Evolutionary conservation across 305 asterid species (phyloP), one percentile per base, ranked within the genome.

Genomic region (Striga hermonthica): DNA sequence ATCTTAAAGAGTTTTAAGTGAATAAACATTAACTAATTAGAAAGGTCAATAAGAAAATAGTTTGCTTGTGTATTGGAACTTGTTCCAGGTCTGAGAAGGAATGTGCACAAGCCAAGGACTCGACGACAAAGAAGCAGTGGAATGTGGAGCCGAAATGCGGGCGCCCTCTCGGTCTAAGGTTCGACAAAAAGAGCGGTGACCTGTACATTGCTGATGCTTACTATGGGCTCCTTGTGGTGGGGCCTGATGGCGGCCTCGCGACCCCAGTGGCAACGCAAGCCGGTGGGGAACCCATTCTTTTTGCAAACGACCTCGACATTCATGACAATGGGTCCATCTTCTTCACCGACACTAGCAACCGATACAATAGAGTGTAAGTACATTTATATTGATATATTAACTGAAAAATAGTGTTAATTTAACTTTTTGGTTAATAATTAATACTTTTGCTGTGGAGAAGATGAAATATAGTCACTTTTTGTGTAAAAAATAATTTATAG

Each of bases 291-390:
- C 95, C 91, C 0, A 87, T 92, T 55, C 91, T 87, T 12, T 92
- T 92, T n/a, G 97, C 98, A 3, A 92, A 92, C 67, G 98, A 92
- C 71, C 97, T 92, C 28, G 98, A 92, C 53, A 80, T 92, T 60
- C 98, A 84, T 68, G 37, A 68, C 1, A 92, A 92, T 66, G 97
- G 97, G 8, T 92, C 98, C 68, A 81, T 92, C 62, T 92, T 87
- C 82, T 92, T 92, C 88, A 90, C 98, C 0, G 98, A 92, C 68
- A 86, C 96, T 9, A 92, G 98, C 90, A 82, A 68, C 53, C 79
- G 75, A 75, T 90, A 92, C 79, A 83, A 92, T 36, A 77, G 98
- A 67, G 89, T 74, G 97, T 89, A 74, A 75, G 96, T 82, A 62
- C 61, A 67, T 5, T 14, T 80, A 64, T 55, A 68, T 5, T 52